A percentile compares a stretch with the other conserved stretches of the same genome.
These are phyloP conservation scores for Chamaecrista fasciculata DNA, from an alignment of 306 rosid genomes.

Conservation along the genomic window DNA sequence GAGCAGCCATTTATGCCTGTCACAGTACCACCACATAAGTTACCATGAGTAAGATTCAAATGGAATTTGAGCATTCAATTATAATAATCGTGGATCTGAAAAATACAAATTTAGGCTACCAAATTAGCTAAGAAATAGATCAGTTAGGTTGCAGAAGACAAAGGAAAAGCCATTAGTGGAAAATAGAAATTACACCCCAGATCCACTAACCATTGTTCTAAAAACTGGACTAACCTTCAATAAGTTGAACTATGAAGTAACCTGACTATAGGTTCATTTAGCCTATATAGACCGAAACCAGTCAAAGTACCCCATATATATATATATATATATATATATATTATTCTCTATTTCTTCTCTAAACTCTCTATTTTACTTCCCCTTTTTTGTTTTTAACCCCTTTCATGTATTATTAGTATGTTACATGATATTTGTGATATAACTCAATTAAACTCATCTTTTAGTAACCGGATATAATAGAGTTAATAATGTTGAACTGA, in stretches of 20 bases:
- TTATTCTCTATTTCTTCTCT: not conserved
- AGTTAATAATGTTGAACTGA: slow-evolving; percentile 9
- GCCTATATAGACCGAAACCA: not conserved
- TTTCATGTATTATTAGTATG: not conserved
- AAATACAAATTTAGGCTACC: slow-evolving; percentile 12
- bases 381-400: not conserved
- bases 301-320: not conserved
- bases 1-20: slow-evolving; percentile 94
- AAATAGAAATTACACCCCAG: not conserved
- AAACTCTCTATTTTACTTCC: no score
- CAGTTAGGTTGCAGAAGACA: not conserved
- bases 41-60: slow-evolving; percentile 19
- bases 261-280: not conserved
- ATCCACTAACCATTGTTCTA: not conserved
- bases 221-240: not conserved
- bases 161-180: not conserved
- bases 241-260: not conserved
- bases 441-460: not conserved
- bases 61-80: slow-evolving; percentile 14
- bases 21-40: slow-evolving; percentile 28
- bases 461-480: slow-evolving; percentile 17
- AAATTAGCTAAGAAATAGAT: slow-evolving; percentile 6
- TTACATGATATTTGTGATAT: not conserved
- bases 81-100: slow-evolving; percentile 15
- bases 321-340: not conserved